A percentile compares a stretch with the other conserved stretches of the same genome.
Evolutionary conservation across 2,329 filamentous ascomycete species (phyloP).

Genomic region (Colletotrichum godetiae): DNA sequence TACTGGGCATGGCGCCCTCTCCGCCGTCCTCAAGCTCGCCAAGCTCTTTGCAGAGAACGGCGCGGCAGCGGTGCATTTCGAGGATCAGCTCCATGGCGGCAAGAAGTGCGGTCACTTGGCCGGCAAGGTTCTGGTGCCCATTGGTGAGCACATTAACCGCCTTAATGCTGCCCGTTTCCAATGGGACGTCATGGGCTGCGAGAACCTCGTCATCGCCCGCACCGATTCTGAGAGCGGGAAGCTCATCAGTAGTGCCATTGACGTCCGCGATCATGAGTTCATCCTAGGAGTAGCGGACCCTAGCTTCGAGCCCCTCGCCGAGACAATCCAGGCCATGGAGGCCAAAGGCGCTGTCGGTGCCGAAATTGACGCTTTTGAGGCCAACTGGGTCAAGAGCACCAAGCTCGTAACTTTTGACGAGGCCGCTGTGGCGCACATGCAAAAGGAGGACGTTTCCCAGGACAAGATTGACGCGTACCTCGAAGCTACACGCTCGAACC

Average conservation of each 20-base stretch:
- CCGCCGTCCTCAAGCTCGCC: constrained; percentile 92
- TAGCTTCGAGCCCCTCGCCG: constrained; percentile 82
- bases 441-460: constrained; percentile 71
- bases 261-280: constrained; percentile 96
- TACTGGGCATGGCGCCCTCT: constrained; percentile 92
- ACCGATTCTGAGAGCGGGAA: constrained; percentile 96
- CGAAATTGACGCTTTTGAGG: constrained; percentile 89
- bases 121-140: constrained; percentile 93
- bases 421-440: constrained; percentile 81
- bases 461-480: constrained; percentile 77
- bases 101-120: constrained; percentile 99
- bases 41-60: constrained; percentile 98
- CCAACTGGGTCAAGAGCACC: constrained; percentile 87
- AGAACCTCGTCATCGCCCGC: constrained; percentile 93
- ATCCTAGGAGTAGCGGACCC: constrained; percentile 86
- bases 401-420: constrained; percentile 93
- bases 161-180: constrained; percentile 93
- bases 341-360: constrained; percentile 77
- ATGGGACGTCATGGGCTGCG: constrained; percentile 97
- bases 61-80: constrained; percentile 95
- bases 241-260: constrained; percentile 89
- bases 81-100: constrained; percentile 96
- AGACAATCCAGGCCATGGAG: constrained; percentile 93
- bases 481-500: constrained; percentile 68
- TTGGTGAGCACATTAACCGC: constrained; percentile 96